These are phyloP conservation scores for Leccinum uliginosum DNA, from an alignment of 768 basidiomycete genomes.

Conservation along the genomic window DNA sequence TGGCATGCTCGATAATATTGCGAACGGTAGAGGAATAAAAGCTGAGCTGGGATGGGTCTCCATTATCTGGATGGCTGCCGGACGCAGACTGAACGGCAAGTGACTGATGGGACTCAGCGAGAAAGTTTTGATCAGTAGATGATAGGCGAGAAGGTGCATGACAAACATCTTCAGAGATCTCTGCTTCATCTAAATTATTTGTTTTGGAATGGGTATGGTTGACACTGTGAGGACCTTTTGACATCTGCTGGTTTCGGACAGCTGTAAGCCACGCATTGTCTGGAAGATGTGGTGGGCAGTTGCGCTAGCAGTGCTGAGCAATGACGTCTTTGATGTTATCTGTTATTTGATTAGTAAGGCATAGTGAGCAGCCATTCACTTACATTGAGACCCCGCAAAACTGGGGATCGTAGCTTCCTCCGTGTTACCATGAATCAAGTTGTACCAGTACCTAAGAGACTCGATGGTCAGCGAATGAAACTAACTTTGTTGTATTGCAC, in stretches of 20 bases:
- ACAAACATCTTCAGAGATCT: background rate
- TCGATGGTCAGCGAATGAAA: background rate
- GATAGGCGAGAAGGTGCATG: background rate
- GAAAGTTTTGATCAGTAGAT: background rate
- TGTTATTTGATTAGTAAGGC: background rate
- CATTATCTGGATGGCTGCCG: background rate
- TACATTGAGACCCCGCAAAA: background rate
- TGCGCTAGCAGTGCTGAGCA: background rate
- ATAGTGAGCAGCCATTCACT: background rate
- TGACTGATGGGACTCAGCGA: background rate
- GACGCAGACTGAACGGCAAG: background rate
- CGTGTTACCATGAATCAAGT: background rate
- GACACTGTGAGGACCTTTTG: background rate
- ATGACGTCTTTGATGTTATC: background rate
- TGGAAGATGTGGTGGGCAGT: background rate
- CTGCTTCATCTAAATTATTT: background rate
- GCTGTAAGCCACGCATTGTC: background rate
- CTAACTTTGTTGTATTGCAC: background rate
- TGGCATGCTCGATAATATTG: background rate
- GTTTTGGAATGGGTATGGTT: background rate
- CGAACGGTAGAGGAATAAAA: background rate
- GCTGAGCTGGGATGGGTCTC: background rate
- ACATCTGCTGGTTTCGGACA: background rate
- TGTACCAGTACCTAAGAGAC: background rate
- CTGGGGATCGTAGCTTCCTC: background rate